A percentile compares a stretch with the other conserved stretches of the same genome.
These are phyloP conservation scores for Oryza glaberrima DNA, from an alignment of 176 grass and related monocot genomes.

Conservation along the genomic window DNA sequence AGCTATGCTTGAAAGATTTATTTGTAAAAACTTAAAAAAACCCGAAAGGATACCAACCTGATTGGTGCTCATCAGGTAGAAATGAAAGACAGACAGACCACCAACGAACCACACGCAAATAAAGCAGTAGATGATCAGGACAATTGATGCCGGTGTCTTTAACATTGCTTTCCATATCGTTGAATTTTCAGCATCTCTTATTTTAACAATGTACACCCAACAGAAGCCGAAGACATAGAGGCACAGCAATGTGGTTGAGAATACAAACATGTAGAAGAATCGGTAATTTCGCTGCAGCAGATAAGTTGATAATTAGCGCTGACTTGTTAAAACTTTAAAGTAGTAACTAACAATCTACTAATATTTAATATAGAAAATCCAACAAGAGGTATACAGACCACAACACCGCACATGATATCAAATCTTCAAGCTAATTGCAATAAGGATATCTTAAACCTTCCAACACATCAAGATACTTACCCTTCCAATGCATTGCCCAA, in stretches of 20 bases:
- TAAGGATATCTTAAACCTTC: not conserved
- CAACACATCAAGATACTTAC: conserved; percentile 48
- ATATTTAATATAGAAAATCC: conserved; percentile 23
- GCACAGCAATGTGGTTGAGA: conserved; percentile 85
- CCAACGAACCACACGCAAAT: conserved; percentile 94
- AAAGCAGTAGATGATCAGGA: conserved; percentile 91
- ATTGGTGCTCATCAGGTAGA: conserved; percentile 93
- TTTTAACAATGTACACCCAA: conserved; percentile 89
- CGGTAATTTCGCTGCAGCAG: conserved; percentile 87
- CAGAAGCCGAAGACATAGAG: conserved; percentile 90
- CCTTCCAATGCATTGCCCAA: conserved; percentile 91
- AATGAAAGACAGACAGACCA: conserved; percentile 90
- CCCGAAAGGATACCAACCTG: conserved; percentile 51
- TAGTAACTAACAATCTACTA: not conserved
- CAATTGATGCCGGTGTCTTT: conserved; percentile 78
- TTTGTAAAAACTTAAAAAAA: not conserved
- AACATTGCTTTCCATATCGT: conserved; percentile 88
- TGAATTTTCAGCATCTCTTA: conserved; percentile 70
- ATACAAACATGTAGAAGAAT: conserved; percentile 99
- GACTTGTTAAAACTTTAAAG: not conserved
- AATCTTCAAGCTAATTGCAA: not conserved
- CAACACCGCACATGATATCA: conserved; percentile 2
- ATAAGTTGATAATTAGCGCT: conserved; percentile 31
- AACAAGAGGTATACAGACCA: not conserved
- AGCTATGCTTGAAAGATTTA: conserved; percentile 24